Evolutionary conservation across 2,329 filamentous ascomycete species (phyloP).

Genomic region (Incumbomyces delicatus): DNA sequence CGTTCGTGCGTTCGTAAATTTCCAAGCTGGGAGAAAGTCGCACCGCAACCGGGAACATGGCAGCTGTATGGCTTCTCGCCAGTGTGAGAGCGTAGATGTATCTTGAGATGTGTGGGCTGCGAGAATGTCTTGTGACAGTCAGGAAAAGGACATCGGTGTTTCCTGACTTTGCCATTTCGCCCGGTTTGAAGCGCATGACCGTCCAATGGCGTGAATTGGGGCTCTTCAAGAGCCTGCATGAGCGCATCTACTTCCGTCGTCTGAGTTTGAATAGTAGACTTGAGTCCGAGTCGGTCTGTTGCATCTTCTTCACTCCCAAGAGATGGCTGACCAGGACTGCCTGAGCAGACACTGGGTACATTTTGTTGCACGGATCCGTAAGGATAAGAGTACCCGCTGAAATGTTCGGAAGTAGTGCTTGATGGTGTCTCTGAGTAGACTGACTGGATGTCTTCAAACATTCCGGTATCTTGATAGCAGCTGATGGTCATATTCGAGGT

Average conservation of each 20-base stretch:
- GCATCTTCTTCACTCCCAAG: background rate
- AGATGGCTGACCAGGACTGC: background rate
- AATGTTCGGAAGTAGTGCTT: slow-evolving; percentile 16
- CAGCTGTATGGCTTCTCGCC: slow-evolving; percentile 80
- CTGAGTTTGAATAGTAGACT: slow-evolving; percentile 43
- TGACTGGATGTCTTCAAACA: slow-evolving; percentile 15
- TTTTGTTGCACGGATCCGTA: background rate
- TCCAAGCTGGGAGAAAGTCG: slow-evolving; percentile 78
- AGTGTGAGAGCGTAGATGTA: slow-evolving; percentile 79
- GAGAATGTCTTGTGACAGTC: slow-evolving; percentile 74
- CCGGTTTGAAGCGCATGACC: slow-evolving; percentile 27
- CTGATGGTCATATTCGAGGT: slow-evolving; percentile 2
- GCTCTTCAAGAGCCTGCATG: slow-evolving; percentile 71
- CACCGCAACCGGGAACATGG: slow-evolving; percentile 61
- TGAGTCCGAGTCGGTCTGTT: slow-evolving; percentile 35
- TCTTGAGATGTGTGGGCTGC: slow-evolving; percentile 88
- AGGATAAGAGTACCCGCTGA: background rate
- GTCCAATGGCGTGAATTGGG: slow-evolving; percentile 26
- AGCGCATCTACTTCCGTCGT: slow-evolving; percentile 70
- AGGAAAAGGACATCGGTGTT: slow-evolving; percentile 63
- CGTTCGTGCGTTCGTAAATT: slow-evolving; percentile 84
- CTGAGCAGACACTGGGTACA: background rate
- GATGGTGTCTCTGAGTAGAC: slow-evolving; percentile 18
- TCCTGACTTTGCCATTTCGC: slow-evolving; percentile 35
- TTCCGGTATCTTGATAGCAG: slow-evolving; percentile 1